Percentiles rank a stretch among this genome's conserved stretches.
These are phyloP conservation scores for Acanthamoeba culbertsoni DNA, from an alignment of 208 protist genomes.

Conservation along the genomic window DNA sequence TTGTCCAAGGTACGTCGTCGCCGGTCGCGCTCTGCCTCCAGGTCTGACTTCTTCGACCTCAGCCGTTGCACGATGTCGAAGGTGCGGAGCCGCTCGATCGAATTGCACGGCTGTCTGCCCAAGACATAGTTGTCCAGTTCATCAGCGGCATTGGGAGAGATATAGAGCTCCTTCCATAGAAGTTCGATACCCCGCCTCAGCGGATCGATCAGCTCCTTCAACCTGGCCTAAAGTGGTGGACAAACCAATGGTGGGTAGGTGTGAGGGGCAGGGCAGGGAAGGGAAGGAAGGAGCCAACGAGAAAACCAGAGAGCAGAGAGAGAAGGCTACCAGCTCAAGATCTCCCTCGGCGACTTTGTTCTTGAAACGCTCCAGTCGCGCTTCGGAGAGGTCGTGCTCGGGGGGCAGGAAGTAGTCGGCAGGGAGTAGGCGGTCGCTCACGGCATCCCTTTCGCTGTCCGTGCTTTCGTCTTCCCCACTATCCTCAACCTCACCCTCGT, in stretches of 20 bases:
- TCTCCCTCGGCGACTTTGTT: constrained; percentile 3
- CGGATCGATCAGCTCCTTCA: background rate
- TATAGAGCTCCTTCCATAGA: constrained; percentile 35
- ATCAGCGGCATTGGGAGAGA: background rate
- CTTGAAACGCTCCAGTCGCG: background rate
- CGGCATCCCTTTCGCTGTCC: background rate
- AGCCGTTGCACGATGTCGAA: background rate
- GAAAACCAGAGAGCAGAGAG: background rate
- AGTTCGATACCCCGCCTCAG: background rate
- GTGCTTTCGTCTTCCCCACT: background rate
- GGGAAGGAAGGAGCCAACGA: background rate
- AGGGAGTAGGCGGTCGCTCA: background rate
- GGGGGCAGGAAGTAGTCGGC: constrained; percentile 17
- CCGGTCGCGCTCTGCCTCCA: constrained; percentile 1
- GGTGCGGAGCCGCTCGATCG: background rate
- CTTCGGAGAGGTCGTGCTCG: constrained; percentile 16
- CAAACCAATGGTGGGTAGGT: too few relatives aligned
- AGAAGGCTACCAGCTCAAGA: constrained; percentile 5
- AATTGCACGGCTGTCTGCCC: background rate
- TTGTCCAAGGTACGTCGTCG: constrained; percentile 43
- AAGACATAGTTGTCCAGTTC: constrained; percentile 18
- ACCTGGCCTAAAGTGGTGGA: background rate
- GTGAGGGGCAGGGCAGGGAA: too few relatives aligned
- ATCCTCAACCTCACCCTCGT: background rate
- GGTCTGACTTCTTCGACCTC: background rate